phyloP scores from a whole-genome alignment of 768 basidiomycete species.

The Hemileccinum impolitum region DNA sequence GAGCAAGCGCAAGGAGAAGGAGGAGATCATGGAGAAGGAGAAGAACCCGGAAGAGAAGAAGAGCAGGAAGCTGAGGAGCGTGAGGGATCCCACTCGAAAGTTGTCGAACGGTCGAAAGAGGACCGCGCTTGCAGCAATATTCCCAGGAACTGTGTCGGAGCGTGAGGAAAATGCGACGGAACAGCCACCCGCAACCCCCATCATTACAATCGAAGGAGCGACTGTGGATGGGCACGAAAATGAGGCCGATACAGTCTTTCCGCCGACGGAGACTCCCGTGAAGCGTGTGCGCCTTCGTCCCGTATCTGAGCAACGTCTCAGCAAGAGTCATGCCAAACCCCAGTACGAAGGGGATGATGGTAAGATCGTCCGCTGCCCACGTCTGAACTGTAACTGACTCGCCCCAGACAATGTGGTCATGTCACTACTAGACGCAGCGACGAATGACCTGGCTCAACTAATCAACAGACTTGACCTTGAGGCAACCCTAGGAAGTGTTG shows the following conservation, averaged over 20 bases:
- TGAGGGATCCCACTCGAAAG: slow-evolving; percentile 37
- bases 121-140: slow-evolving; percentile 56
- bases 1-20: slow-evolving; percentile 33
- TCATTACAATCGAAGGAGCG: slow-evolving; percentile 49
- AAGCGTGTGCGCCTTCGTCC: slow-evolving; percentile 52
- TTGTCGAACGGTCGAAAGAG: slow-evolving; percentile 51
- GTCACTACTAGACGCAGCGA: slow-evolving; percentile 74
- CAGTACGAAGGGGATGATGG: slow-evolving; percentile 51
- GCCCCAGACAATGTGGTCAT: slow-evolving; percentile 47
- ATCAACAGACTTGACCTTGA: slow-evolving; percentile 81
- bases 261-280: slow-evolving; percentile 30
- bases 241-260: background rate
- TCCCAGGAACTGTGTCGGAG: slow-evolving; percentile 41
- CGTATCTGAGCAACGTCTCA: slow-evolving; percentile 60
- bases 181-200: slow-evolving; percentile 11
- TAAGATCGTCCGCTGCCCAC: slow-evolving; percentile 3
- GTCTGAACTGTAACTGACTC: background rate
- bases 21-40: slow-evolving; percentile 31
- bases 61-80: slow-evolving; percentile 27
- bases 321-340: slow-evolving; percentile 44
- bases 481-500: slow-evolving; percentile 63
- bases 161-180: slow-evolving; percentile 11
- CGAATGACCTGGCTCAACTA: slow-evolving; percentile 72
- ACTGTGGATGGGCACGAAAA: slow-evolving; percentile 49
- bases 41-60: slow-evolving; percentile 25